Conservation (phyloP, 768 basidiomycete genomes). For the Termitomyces sp. region DNA sequence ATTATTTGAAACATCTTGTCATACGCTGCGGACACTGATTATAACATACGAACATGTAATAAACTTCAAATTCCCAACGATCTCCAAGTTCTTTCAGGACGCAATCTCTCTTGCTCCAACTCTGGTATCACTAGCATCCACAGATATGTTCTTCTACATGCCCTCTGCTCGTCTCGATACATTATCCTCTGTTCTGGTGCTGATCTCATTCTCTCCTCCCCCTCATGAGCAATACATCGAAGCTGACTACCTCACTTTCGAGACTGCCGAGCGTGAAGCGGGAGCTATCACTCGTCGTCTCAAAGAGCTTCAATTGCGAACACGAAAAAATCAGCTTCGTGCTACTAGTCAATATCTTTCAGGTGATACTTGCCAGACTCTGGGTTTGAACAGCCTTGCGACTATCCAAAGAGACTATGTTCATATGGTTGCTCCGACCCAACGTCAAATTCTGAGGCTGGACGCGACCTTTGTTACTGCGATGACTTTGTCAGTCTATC, state of each 20-base stretch:
- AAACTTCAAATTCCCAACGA: too few species aligned
- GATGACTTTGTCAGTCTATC: not conserved
- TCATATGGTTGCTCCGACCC: not conserved
- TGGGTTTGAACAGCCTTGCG: not conserved
- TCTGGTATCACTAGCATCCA: too few species aligned
- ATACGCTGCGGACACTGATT: not conserved
- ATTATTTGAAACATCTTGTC: not conserved
- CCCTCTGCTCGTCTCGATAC: constrained; percentile 5
- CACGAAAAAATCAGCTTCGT: constrained; percentile 6
- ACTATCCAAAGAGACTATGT: not conserved
- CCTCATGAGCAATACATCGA: constrained; percentile 35
- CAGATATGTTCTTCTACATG: not conserved
- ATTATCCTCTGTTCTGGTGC: not conserved
- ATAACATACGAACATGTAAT: not conserved
- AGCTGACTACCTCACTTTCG: constrained; percentile 30
- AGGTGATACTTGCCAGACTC: not conserved
- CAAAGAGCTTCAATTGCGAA: constrained; percentile 16
- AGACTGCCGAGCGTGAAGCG: constrained; percentile 28
- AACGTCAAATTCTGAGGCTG: not conserved
- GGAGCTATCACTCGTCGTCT: constrained; percentile 22
- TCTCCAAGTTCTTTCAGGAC: too few species aligned
- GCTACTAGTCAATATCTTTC: not conserved
- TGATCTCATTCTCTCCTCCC: not conserved
- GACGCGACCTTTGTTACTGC: not conserved
- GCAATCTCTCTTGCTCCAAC: too few species aligned